Evolutionary conservation across 768 basidiomycete genomes (phyloP).

Genomic region (Boletus vinaceobasis): DNA sequence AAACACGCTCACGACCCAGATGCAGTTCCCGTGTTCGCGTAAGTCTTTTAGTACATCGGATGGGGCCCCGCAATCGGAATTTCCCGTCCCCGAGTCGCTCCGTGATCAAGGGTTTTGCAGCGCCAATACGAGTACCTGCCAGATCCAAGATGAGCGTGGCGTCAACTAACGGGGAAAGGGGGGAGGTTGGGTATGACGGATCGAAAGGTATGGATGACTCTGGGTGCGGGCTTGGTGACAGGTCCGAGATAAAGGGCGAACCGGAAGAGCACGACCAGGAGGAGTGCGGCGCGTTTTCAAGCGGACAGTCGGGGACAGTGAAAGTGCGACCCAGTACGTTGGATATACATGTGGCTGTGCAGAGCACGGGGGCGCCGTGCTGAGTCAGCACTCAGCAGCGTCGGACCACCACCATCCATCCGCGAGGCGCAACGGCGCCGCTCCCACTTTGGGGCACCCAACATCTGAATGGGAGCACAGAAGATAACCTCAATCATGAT

Average conservation of each 20-base stretch:
- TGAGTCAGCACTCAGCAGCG: too few relatives aligned
- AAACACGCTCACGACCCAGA: not conserved
- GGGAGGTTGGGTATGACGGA: conserved; percentile 28
- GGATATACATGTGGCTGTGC: too few relatives aligned
- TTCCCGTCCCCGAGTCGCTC: conserved; percentile 72
- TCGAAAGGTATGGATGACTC: conserved; percentile 63
- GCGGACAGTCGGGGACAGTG: conserved; percentile 38
- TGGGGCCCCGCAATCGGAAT: conserved; percentile 62
- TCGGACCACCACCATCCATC: too few relatives aligned
- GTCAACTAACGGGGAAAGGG: too few relatives aligned
- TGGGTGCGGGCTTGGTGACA: conserved; percentile 30
- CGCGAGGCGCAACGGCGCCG: too few relatives aligned
- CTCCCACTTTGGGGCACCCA: too few relatives aligned
- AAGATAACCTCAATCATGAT: too few relatives aligned
- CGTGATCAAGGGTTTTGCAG: conserved; percentile 80
- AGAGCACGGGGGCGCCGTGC: too few relatives aligned
- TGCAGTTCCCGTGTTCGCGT: not conserved
- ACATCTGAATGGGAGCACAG: too few relatives aligned
- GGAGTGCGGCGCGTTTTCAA: conserved; percentile 46
- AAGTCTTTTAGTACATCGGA: conserved; percentile 25
- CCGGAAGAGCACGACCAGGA: conserved; percentile 44
- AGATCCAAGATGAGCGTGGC: not conserved
- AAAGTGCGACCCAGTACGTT: not conserved
- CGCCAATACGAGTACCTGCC: conserved; percentile 80
- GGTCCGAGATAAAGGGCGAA: conserved; percentile 35